Evolutionary conservation across 139 green algal genomes (phyloP).

Genomic region (Chlorella sp.): DNA sequence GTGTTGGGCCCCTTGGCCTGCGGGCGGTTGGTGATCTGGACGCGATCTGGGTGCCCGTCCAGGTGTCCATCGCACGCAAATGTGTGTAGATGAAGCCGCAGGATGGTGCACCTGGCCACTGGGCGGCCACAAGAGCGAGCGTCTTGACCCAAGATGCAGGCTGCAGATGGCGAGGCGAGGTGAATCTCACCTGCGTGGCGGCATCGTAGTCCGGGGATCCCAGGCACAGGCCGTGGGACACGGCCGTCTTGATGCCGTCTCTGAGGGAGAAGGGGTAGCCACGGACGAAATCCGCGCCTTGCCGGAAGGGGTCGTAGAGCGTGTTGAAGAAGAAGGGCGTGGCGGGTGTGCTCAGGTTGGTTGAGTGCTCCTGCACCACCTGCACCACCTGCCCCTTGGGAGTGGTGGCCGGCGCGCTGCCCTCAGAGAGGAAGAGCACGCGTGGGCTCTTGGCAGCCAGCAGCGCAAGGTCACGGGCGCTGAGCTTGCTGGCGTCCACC

Average conservation of each 20-base stretch:
- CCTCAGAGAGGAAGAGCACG: background rate
- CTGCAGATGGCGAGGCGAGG: background rate
- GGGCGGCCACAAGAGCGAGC: background rate
- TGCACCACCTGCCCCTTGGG: background rate
- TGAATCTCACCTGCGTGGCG: constrained; percentile 67
- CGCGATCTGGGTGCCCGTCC: too few species aligned
- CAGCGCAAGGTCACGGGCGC: background rate
- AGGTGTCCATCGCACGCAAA: too few species aligned
- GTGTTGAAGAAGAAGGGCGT: constrained; percentile 98
- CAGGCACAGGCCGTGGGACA: constrained; percentile 94
- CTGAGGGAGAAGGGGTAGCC: constrained; percentile 84
- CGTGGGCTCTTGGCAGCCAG: background rate
- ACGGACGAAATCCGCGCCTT: constrained; percentile 53
- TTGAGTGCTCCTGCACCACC: constrained; percentile 37
- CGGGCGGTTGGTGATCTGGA: constrained; percentile 90
- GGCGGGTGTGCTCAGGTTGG: constrained; percentile 83
- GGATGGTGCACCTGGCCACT: too few species aligned
- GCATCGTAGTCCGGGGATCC: constrained; percentile 95
- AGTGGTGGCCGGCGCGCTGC: background rate
- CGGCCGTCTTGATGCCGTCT: constrained; percentile 83
- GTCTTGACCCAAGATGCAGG: background rate
- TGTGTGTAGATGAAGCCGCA: too few species aligned
- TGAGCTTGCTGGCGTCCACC: background rate
- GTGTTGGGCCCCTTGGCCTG: constrained; percentile 77
- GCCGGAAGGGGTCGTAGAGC: constrained; percentile 87